A percentile compares a stretch with the other conserved stretches of the same genome.
These are phyloP conservation scores for Raphanus raphanistrum DNA, from an alignment of 345 rosid genomes.

Conservation along the genomic window DNA sequence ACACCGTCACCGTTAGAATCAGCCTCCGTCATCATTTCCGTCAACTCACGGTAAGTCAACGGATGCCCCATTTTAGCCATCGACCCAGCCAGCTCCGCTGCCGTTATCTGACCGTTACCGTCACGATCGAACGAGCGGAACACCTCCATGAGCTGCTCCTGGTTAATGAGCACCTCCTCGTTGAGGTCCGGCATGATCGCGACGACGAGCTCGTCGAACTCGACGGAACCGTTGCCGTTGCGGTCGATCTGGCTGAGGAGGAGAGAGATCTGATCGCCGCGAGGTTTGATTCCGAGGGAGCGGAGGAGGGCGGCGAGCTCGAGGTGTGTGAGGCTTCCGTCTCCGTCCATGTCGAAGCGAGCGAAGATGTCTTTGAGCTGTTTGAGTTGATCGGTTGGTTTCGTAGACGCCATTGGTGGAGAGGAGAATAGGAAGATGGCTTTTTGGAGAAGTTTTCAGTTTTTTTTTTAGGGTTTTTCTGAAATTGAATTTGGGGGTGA, in stretches of 20 bases:
- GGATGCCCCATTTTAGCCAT: conserved; percentile 89
- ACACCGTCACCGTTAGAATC: conserved; percentile 92
- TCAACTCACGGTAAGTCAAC: conserved; percentile 62
- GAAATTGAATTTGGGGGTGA: conserved; percentile 19
- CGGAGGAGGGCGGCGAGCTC: conserved; percentile 93
- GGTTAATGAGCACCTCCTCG: conserved; percentile 60
- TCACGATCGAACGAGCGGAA: conserved; percentile 68
- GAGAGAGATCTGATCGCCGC: conserved; percentile 69
- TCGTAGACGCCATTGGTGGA: conserved; percentile 28
- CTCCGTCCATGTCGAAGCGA: conserved; percentile 87
- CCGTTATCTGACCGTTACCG: conserved; percentile 68
- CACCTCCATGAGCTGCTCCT: conserved; percentile 62
- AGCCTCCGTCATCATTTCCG: conserved; percentile 89
- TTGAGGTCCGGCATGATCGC: conserved; percentile 70
- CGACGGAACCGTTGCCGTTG: conserved; percentile 77
- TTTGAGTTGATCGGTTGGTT: conserved; percentile 53
- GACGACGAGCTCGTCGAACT: conserved; percentile 74
- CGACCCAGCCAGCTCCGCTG: conserved; percentile 74
- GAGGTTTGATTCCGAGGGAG: conserved; percentile 79
- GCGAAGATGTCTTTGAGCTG: conserved; percentile 83
- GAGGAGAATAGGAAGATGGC: not conserved
- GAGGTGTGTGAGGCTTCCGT: conserved; percentile 78
- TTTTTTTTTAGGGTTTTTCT: conserved; percentile 5
- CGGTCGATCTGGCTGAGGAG: conserved; percentile 67
- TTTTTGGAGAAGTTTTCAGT: not conserved